phyloP scores from a whole-genome alignment of 345 rosid genomes.

The Isatis tinctoria region DNA sequence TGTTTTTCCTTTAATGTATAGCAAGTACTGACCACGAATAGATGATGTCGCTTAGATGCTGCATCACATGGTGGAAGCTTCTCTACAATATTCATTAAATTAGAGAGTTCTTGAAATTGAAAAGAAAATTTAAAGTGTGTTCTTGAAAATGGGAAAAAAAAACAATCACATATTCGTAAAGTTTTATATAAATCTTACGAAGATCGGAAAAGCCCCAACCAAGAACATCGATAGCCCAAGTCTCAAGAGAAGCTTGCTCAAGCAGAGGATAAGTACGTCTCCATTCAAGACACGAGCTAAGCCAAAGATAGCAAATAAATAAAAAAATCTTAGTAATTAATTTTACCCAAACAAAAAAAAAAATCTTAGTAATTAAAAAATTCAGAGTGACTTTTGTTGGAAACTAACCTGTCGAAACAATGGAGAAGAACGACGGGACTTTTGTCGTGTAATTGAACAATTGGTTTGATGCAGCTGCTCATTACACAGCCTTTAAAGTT shows the following conservation, averaged over 20 bases:
- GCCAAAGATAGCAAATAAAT: too few relatives aligned
- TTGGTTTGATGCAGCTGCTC: slow-evolving; percentile 77
- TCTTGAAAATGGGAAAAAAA: not conserved
- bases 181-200: slow-evolving; percentile 31
- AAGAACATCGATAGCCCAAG: slow-evolving; percentile 91
- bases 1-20: not conserved
- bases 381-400: not conserved
- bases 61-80: slow-evolving; percentile 64
- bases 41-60: slow-evolving; percentile 65
- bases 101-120: not conserved
- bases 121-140: too few relatives aligned
- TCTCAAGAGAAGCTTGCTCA: slow-evolving; percentile 71
- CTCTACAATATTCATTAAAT: slow-evolving; percentile 30
- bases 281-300: slow-evolving; percentile 89
- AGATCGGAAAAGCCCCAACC: slow-evolving; percentile 94
- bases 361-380: not conserved
- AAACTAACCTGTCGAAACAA: slow-evolving; percentile 71
- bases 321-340: not conserved
- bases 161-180: too few relatives aligned
- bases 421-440: slow-evolving; percentile 75
- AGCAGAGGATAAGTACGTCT: slow-evolving; percentile 60
- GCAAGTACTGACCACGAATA: slow-evolving; percentile 52
- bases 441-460: slow-evolving; percentile 28
- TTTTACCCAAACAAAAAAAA: too few relatives aligned
- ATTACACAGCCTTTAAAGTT: slow-evolving; percentile 41